Conservation (phyloP, 129 eudicot genomes). For the Arctium lappa region DNA sequence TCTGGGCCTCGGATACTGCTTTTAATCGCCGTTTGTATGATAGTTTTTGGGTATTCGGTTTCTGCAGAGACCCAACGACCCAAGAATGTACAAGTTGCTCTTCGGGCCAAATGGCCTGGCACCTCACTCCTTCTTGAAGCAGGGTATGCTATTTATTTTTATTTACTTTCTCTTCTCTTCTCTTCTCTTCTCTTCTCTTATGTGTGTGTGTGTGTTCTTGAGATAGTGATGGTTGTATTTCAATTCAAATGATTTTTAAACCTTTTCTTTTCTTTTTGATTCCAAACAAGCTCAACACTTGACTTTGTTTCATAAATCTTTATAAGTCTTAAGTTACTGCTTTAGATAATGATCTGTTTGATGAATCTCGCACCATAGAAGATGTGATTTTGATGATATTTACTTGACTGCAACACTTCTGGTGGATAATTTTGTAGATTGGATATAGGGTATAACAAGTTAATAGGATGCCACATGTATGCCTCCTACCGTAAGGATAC, state of each 20-base stretch:
- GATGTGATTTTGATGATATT: background rate
- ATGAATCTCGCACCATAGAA: background rate
- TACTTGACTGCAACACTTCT: background rate
- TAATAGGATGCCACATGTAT: background rate
- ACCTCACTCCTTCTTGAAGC: slow-evolving; percentile 90
- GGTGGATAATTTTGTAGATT: background rate
- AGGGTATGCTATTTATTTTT: slow-evolving; percentile 45
- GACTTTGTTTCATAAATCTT: background rate
- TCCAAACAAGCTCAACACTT: background rate
- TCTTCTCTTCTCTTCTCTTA: no score
- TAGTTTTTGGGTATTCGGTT: slow-evolving; percentile 43
- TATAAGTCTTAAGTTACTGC: background rate
- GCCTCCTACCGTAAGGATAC: background rate
- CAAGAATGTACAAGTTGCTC: slow-evolving; percentile 93
- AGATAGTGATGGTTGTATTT: background rate
- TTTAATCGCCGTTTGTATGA: slow-evolving; percentile 29
- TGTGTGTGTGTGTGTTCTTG: background rate
- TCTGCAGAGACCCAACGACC: slow-evolving; percentile 60
- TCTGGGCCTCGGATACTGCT: slow-evolving; percentile 54
- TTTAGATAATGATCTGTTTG: slow-evolving; percentile 8
- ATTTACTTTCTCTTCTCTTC: background rate
- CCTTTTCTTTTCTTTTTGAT: background rate
- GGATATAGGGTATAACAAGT: background rate
- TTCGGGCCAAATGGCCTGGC: slow-evolving; percentile 92
- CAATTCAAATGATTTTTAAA: background rate